These are phyloP conservation scores for Aureobasidium sp. DNA, from an alignment of 2,329 filamentous ascomycete genomes.

Conservation along the genomic window DNA sequence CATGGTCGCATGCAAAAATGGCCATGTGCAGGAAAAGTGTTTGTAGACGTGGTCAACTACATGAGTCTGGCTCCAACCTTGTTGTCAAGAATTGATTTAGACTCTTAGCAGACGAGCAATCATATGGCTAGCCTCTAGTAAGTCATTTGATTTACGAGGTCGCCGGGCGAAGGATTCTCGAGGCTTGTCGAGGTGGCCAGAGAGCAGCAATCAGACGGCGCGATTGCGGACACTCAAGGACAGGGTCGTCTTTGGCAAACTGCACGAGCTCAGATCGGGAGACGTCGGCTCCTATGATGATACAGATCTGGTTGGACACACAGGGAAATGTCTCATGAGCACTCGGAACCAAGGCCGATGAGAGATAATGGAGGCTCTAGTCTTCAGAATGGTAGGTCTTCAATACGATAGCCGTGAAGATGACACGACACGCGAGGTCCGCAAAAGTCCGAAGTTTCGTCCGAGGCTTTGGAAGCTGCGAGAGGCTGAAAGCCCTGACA, in stretches of 20 bases:
- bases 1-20: background rate
- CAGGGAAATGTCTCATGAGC: background rate
- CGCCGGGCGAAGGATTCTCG: background rate
- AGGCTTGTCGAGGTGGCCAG: background rate
- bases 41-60: background rate
- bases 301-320: background rate
- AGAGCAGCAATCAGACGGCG: background rate
- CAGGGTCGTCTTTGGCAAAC: background rate
- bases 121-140: background rate
- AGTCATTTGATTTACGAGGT: background rate
- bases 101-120: background rate
- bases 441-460: background rate
- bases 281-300: background rate
- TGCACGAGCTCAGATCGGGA: background rate
- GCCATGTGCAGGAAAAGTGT: background rate
- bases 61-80: background rate
- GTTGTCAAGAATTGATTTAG: background rate
- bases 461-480: background rate
- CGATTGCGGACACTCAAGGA: conserved; percentile 4
- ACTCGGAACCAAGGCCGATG: background rate
- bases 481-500: background rate
- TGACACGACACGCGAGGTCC: background rate
- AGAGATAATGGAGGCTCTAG: background rate
- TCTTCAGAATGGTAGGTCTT: background rate
- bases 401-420: no score